phyloP scores from a whole-genome alignment of 352 stramenopile genomes.

The Thalassiosira pacifica region DNA sequence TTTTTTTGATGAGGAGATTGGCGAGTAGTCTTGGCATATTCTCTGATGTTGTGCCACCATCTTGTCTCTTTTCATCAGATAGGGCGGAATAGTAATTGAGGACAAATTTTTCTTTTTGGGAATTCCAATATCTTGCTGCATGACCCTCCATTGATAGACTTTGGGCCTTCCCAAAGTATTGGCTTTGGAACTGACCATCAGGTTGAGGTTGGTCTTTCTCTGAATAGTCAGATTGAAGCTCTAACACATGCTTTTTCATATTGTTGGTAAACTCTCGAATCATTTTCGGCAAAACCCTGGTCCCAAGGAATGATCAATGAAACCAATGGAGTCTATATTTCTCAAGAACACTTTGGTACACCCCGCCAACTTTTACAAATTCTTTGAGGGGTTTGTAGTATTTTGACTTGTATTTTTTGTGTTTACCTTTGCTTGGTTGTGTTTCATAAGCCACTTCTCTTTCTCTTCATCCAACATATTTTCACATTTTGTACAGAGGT shows the following conservation, averaged over 20 bases:
- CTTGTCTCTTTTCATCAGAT: conserved; percentile 2
- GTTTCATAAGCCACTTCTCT: neutral
- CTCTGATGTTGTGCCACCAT: neutral
- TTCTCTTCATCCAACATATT: neutral
- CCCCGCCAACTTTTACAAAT: neutral
- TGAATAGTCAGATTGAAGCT: neutral
- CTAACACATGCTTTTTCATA: neutral
- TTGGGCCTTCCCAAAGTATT: conserved; percentile 3
- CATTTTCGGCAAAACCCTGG: neutral
- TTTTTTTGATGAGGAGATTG: neutral
- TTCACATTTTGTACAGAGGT: neutral
- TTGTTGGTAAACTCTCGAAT: neutral
- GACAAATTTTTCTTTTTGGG: neutral
- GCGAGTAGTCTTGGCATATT: neutral
- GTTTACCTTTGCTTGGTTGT: neutral
- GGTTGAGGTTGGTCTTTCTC: conserved; percentile 3
- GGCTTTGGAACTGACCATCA: conserved; percentile 2
- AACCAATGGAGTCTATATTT: neutral
- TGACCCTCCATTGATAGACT: conserved; percentile 12
- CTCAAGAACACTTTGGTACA: neutral
- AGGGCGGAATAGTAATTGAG: neutral
- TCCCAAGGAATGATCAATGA: conserved; percentile 1
- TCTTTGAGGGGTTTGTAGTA: neutral
- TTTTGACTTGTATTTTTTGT: neutral
- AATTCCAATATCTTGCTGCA: conserved; percentile 8